Evolutionary conservation across 331 rosid genomes (phyloP).

Genomic region (Pyrus hybrid): DNA sequence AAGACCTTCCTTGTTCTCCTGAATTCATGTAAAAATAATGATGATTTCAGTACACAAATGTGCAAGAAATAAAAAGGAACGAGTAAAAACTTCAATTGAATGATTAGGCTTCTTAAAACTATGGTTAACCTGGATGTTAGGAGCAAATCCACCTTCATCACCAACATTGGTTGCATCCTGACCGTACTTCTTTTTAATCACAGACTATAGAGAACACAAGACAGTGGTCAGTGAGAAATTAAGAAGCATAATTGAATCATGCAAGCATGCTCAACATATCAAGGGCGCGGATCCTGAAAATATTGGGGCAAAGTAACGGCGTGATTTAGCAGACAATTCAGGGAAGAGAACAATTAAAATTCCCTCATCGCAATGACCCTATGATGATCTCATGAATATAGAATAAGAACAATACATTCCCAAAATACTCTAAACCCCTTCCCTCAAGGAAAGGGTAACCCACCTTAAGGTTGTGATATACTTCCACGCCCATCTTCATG

Average conservation of each 20-base stretch:
- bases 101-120: neutral
- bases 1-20: constrained; percentile 99
- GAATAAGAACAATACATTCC: neutral
- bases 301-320: neutral
- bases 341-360: neutral
- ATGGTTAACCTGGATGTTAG: constrained; percentile 72
- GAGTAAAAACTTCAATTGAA: neutral
- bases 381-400: neutral
- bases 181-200: constrained; percentile 96
- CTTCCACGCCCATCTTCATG: constrained; percentile 99
- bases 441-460: neutral
- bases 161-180: constrained; percentile 98
- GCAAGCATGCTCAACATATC: neutral
- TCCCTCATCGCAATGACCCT: neutral
- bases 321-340: neutral
- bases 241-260: neutral
- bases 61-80: neutral
- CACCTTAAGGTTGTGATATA: constrained; percentile 93
- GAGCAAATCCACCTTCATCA: constrained; percentile 99
- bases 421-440: neutral
- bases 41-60: neutral
- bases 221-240: neutral
- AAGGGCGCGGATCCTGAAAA: neutral
- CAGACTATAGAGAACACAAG: constrained; percentile 45
- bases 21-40: constrained; percentile 1